Conservation (phyloP, 495 filamentous ascomycete genomes). For the Penicillium alfredii region DNA sequence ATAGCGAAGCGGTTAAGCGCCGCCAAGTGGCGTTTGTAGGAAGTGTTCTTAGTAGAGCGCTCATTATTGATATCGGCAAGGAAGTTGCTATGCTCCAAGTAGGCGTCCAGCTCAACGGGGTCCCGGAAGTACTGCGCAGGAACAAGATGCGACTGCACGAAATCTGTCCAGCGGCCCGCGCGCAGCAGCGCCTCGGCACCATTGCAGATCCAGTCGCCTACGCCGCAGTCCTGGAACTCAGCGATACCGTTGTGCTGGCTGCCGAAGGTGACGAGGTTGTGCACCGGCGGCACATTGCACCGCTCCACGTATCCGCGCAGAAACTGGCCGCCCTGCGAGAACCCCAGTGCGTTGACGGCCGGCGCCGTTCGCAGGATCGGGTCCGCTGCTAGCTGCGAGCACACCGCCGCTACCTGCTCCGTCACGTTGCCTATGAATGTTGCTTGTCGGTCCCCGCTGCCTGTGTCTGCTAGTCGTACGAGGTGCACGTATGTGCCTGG, state of each 20-base stretch:
- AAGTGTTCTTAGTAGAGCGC: constrained; percentile 62
- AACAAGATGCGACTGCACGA: constrained; percentile 72
- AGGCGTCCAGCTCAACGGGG: constrained; percentile 60
- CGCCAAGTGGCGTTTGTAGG: constrained; percentile 66
- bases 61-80: constrained; percentile 99
- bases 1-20: constrained; percentile 74
- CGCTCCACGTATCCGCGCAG: constrained; percentile 87
- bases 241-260: constrained; percentile 91
- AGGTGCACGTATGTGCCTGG: constrained; percentile 81
- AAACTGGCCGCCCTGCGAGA: constrained; percentile 95
- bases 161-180: constrained; percentile 65
- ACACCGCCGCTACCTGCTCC: constrained; percentile 70
- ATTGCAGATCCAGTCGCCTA: constrained; percentile 72
- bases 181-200: constrained; percentile 67
- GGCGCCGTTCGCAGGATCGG: constrained; percentile 74
- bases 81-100: constrained; percentile 81
- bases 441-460: constrained; percentile 62
- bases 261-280: constrained; percentile 84
- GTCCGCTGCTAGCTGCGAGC: constrained; percentile 68
- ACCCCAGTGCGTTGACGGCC: constrained; percentile 85
- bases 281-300: constrained; percentile 76
- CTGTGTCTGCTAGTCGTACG: constrained; percentile 65
- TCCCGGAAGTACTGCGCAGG: constrained; percentile 95
- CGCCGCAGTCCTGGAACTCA: constrained; percentile 64
- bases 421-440: constrained; percentile 92